Evolutionary conservation across 352 stramenopile genomes (phyloP), one percentile per base, ranked within the genome.

Genomic region (Phytophthora colocasiae): DNA sequence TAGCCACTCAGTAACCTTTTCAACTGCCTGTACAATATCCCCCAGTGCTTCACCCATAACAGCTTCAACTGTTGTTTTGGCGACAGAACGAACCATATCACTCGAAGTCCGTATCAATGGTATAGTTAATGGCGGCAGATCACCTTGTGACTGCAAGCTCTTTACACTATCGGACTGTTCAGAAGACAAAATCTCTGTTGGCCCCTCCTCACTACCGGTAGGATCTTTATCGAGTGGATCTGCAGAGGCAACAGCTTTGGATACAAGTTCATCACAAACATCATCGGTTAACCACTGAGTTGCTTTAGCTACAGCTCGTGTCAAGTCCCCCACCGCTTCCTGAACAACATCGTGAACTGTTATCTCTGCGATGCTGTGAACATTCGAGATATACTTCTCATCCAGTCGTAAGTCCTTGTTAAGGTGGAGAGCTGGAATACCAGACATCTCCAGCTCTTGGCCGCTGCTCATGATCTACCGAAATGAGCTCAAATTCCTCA

Each of bases 401-500:
- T 66, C 41, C 17, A 65, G 10, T n/a, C n/a, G 38, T 38, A 29
- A 17, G 45, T 43, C 40, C 17, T 36, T 52, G 5, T 11, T 39
- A 32, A 69, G 14, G 47, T 45, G 29, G 32, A 73, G 45, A 50
- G 38, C 26, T 52, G 58, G 63, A 48, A 67, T 38, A 46, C 19
- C 26, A 47, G 29, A 6, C 17, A 5, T 51, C 38, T 40, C 24
- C 10, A 56, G 10, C 38, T 63, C 49, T 12, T 57, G 27, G 27
- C 9, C 48, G 43, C 24, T 17, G 14, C 39, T 57, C 65, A 69
- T 69, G 15, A 32, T 55, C 50, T 58, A 11, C 36, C 34, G 12
- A 57, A 72, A 69, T 65, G 58, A 73, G 11, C 46, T 31, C 9
- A 11, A 36, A 52, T 6, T 43, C 58, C 47, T 66, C 62, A 68